phyloP scores from a whole-genome alignment of 805 yeast species.

The Yamadazyma phyllophila region DNA sequence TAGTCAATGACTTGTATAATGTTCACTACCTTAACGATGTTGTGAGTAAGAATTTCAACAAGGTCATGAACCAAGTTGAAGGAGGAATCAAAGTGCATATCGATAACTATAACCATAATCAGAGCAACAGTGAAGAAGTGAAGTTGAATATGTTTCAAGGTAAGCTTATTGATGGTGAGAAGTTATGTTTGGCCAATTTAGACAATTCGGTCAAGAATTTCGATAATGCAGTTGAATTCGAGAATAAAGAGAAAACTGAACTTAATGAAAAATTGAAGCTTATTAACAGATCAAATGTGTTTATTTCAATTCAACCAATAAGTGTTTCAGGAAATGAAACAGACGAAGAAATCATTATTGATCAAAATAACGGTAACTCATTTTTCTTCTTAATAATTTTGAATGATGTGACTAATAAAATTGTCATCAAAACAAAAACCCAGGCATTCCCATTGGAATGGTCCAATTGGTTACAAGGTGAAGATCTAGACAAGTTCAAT shows the following conservation, averaged over 20 bases:
- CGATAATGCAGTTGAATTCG: conserved; percentile 19
- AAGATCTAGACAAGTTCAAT: conserved; percentile 19
- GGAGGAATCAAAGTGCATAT: conserved; percentile 68
- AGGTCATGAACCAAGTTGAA: conserved; percentile 72
- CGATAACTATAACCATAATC: conserved; percentile 45
- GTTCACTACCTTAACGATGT: conserved; percentile 46
- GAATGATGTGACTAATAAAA: conserved; percentile 74
- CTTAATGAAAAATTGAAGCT: conserved; percentile 16
- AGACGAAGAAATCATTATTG: conserved; percentile 39
- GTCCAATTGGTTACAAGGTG: conserved; percentile 86
- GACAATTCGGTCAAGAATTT: conserved; percentile 63
- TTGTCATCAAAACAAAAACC: conserved; percentile 71
- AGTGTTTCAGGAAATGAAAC: conserved; percentile 22
- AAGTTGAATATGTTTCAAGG: conserved; percentile 70
- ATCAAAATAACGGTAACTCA: conserved; percentile 47
- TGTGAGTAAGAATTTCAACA: conserved; percentile 54
- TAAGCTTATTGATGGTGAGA: conserved; percentile 78
- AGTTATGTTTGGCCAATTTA: conserved; percentile 82
- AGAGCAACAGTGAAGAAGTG: conserved; percentile 29
- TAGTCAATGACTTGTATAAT: conserved; percentile 66
- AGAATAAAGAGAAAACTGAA: conserved; percentile 17
- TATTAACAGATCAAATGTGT: conserved; percentile 55
- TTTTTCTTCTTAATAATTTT: conserved; percentile 76
- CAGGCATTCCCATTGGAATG: conserved; percentile 90
- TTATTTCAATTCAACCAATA: conserved; percentile 68